These are phyloP conservation scores for Colletotrichum chlorophyti DNA, from an alignment of 2,329 filamentous ascomycete genomes.

Conservation along the genomic window DNA sequence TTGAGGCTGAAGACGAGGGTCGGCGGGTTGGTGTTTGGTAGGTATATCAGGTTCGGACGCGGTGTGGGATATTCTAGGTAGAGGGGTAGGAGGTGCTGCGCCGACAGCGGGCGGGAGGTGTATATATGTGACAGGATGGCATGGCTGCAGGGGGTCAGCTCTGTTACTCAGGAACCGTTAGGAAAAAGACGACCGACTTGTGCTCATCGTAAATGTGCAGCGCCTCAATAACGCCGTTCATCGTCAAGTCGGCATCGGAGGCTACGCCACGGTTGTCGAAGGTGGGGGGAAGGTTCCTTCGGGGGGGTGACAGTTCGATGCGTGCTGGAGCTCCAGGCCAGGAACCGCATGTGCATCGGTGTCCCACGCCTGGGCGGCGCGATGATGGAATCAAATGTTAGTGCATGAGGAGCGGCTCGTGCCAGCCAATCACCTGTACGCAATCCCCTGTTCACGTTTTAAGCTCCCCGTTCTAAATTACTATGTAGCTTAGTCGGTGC, in stretches of 20 bases:
- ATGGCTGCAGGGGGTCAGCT: conserved; percentile 61
- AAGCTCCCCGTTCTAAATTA: conserved; percentile 19
- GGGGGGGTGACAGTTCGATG: conserved; percentile 10
- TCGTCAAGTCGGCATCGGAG: conserved; percentile 50
- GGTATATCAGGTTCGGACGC: conserved; percentile 85
- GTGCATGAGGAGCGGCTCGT: background rate
- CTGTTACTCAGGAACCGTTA: background rate
- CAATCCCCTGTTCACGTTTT: background rate
- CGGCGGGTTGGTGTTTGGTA: conserved; percentile 81
- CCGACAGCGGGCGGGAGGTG: conserved; percentile 79
- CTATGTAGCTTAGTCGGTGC: no score
- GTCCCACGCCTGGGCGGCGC: conserved; percentile 11
- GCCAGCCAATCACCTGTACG: conserved; percentile 15
- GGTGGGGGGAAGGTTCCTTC: conserved; percentile 29
- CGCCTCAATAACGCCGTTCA: conserved; percentile 91
- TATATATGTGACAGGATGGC: conserved; percentile 90
- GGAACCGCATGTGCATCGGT: conserved; percentile 17
- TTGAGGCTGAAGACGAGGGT: conserved; percentile 86
- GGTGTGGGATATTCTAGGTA: conserved; percentile 85
- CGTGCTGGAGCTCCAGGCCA: conserved; percentile 18
- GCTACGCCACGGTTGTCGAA: conserved; percentile 35
- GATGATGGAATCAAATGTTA: conserved; percentile 41
- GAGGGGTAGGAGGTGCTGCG: conserved; percentile 79
- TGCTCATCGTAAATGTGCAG: conserved; percentile 97
- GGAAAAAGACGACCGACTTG: conserved; percentile 64